phyloP scores from a whole-genome alignment of 2,329 filamentous ascomycete genomes.

The Arthrocladium fulminans region DNA sequence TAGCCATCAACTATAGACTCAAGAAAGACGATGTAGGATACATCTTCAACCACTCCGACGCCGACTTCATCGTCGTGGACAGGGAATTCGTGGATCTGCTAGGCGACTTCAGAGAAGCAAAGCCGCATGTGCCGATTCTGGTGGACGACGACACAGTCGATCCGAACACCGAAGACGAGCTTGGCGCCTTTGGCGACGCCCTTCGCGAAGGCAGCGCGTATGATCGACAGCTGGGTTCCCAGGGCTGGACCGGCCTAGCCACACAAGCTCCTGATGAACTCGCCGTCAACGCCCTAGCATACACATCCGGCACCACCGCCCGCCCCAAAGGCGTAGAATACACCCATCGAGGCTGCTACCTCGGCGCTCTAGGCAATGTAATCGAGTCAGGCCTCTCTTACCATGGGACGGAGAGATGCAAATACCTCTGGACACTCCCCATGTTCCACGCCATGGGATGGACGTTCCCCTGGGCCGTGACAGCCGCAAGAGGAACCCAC shows the following conservation, averaged over 20 bases:
- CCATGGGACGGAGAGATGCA: constrained; percentile 54
- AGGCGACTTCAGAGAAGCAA: constrained; percentile 51
- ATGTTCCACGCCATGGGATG: constrained; percentile 70
- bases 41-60: constrained; percentile 80
- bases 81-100: constrained; percentile 67
- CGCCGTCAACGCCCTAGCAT: constrained; percentile 74
- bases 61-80: constrained; percentile 80
- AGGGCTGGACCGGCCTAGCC: constrained; percentile 70
- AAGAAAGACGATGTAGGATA: constrained; percentile 81
- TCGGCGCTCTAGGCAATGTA: constrained; percentile 75
- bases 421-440: constrained; percentile 84
- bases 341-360: constrained; percentile 78
- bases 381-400: constrained; percentile 80
- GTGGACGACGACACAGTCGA: constrained; percentile 74
- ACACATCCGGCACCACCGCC: constrained; percentile 89
- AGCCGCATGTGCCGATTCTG: constrained; percentile 60
- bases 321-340: constrained; percentile 87
- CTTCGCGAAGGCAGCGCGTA: constrained; percentile 69
- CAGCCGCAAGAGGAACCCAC: constrained; percentile 85
- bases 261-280: constrained; percentile 67
- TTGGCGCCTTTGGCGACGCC: constrained; percentile 73
- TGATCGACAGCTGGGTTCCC: constrained; percentile 56
- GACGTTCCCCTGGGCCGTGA: constrained; percentile 91
- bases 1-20: constrained; percentile 64
- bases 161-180: constrained; percentile 60